Conservation (phyloP, 2,329 filamentous ascomycete genomes). For the Trichoderma sp. region DNA sequence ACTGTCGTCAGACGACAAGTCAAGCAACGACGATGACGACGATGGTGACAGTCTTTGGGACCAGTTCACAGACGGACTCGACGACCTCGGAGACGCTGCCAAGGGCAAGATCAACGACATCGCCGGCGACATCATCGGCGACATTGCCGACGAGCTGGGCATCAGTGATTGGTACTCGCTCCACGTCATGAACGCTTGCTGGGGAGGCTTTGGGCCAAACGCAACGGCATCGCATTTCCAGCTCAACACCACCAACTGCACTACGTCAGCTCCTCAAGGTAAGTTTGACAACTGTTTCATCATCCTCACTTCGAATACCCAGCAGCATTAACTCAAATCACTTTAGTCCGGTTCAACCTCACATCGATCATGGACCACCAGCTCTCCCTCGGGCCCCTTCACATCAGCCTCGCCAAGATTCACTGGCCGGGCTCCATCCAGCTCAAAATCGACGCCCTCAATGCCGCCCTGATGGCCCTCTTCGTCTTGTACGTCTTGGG, state of each 20-base stretch:
- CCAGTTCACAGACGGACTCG: conserved; percentile 30
- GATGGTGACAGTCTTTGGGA: conserved; percentile 29
- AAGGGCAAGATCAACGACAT: conserved; percentile 41
- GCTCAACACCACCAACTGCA: conserved; percentile 47
- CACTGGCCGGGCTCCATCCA: conserved; percentile 44
- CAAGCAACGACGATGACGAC: conserved; percentile 27
- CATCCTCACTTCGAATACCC: neutral
- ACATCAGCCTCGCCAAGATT: conserved; percentile 46
- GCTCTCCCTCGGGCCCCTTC: conserved; percentile 43
- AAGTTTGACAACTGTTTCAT: neutral
- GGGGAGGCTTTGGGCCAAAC: conserved; percentile 46
- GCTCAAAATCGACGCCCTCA: conserved; percentile 48
- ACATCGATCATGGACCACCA: conserved; percentile 46
- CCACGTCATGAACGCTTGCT: conserved; percentile 47
- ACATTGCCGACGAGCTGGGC: conserved; percentile 42
- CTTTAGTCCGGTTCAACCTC: conserved; percentile 44
- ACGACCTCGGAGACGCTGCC: conserved; percentile 35
- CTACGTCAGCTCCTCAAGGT: conserved; percentile 39
- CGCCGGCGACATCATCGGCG: conserved; percentile 39
- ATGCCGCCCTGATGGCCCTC: conserved; percentile 45
- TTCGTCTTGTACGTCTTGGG: conserved; percentile 49
- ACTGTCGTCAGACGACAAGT: conserved; percentile 25
- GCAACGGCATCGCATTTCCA: conserved; percentile 36
- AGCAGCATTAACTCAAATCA: neutral
- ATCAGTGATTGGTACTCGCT: conserved; percentile 52